Base-by-base conservation (phyloP, 2,329 filamentous ascomycete species). In the Aspergillus sp. region DNA sequence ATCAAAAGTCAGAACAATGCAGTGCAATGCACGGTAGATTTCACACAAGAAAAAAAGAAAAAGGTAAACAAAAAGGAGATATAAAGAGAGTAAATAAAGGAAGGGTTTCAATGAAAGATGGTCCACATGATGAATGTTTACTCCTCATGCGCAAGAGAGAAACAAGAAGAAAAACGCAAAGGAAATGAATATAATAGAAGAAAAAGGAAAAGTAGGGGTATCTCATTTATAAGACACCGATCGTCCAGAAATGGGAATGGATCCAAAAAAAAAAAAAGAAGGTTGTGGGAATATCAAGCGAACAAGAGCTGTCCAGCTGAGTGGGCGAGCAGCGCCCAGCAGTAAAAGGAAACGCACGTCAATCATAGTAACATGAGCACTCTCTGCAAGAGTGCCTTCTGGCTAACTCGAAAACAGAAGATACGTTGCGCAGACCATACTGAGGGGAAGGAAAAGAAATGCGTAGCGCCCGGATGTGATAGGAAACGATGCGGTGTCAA, bases 341-440 rank as follows among this genome's bases (percentile, higher is more conserved):
- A 51, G 47, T 47, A 48, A 47, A 50, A 40, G 47, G 40, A 52
- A 48, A 56, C 51, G 55, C 52, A 57, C 56, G 54, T 63, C 58
- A 61, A 54, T 64, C 60, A 46, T 64, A 51, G 47, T 43, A 62
- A 57, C 54, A 60, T 61, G 55, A 59, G 45, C 49, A 49, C 49
- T 53, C 55, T 59, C 47, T 36, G 36, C 19, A 47, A 37, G 45
- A 47, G 37, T 38, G 44, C 40, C 43, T 52, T 46, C 37, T 26
- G 36, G 35, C 37, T 43, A 45, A 39, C 43, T 27, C 35, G 42
- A 42, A 44, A 35, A 48, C 29, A 40, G 41, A 44, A 47, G 47
- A 45, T 51, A 52, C 47, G 50, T 56, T 37, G 43, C 49, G 48
- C 45, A 48, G 40, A 47, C 37, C 43, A 47, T 43, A 43, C 45